Conservation (phyloP, 176 grass and related monocot genomes). For the Ensete glaucum region DNA sequence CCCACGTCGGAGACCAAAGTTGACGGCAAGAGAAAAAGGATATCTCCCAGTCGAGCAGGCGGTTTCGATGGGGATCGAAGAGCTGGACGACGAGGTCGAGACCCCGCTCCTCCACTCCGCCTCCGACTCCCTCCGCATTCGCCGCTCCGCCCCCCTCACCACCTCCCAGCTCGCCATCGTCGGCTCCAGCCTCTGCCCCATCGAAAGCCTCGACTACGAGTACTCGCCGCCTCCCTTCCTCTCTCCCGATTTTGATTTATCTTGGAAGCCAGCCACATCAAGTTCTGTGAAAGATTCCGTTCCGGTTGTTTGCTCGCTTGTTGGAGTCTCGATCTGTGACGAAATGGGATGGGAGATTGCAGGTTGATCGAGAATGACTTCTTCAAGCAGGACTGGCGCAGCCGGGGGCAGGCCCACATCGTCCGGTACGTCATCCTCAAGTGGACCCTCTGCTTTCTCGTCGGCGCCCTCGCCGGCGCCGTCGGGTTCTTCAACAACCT, state of each 20-base stretch:
- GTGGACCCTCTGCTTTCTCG: conserved; percentile 76
- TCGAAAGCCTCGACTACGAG: conserved; percentile 98
- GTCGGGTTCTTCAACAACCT: conserved; percentile 68
- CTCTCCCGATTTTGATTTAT: no score
- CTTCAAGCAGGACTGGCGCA: conserved; percentile 90
- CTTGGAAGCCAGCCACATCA: no score
- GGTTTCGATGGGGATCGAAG: not conserved
- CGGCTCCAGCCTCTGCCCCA: conserved; percentile 58
- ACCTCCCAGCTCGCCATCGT: conserved; percentile 89
- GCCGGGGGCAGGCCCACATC: conserved; percentile 36
- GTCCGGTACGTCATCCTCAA: conserved; percentile 73
- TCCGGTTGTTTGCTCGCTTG: not conserved
- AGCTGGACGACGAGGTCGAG: not conserved
- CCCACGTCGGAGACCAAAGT: no score
- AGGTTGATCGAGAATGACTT: conserved; percentile 89
- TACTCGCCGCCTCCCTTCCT: not conserved
- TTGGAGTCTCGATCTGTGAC: not conserved
- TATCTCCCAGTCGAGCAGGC: no score
- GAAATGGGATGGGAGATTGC: not conserved
- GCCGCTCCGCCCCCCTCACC: conserved; percentile 36
- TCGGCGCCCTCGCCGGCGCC: conserved; percentile 46
- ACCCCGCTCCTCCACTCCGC: conserved; percentile 17
- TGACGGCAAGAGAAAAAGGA: no score
- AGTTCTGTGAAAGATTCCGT: no score
- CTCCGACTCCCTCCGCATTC: conserved; percentile 22